A percentile compares a stretch with the other conserved stretches of the same genome.
These are phyloP conservation scores for Debaryomyces robertsiae DNA, from an alignment of 1,139 yeast genomes.

Conservation along the genomic window DNA sequence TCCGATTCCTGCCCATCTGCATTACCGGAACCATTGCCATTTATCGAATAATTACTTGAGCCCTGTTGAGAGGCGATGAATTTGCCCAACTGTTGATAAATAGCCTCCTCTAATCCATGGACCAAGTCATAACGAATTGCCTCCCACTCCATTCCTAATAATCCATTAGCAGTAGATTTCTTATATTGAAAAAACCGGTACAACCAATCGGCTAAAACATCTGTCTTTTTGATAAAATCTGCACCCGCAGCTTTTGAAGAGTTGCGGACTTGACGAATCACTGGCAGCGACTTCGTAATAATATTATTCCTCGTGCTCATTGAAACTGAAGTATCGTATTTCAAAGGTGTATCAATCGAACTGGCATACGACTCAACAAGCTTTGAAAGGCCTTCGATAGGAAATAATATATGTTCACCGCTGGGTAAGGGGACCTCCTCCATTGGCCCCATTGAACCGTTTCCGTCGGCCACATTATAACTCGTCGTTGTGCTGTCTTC, in stretches of 20 bases:
- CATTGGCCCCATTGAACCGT: not conserved
- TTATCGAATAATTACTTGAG: constrained; percentile 9
- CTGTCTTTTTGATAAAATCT: constrained; percentile 31
- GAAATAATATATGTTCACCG: constrained; percentile 22
- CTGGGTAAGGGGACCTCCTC: constrained; percentile 5
- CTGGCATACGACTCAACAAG: constrained; percentile 16
- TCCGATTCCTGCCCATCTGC: constrained; percentile 10
- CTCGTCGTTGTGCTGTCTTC: not conserved
- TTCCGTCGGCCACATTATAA: not conserved
- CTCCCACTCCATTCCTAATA: constrained; percentile 51
- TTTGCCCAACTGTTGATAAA: constrained; percentile 40
- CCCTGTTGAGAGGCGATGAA: constrained; percentile 4
- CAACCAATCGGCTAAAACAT: constrained; percentile 36
- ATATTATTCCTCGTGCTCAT: constrained; percentile 24
- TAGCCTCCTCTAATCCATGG: constrained; percentile 39
- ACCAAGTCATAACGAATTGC: constrained; percentile 44
- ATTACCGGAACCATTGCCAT: constrained; percentile 12
- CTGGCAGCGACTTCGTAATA: constrained; percentile 30
- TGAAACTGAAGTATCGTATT: constrained; percentile 21
- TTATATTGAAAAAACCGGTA: constrained; percentile 43
- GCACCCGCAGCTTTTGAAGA: constrained; percentile 34
- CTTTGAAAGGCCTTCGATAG: constrained; percentile 23
- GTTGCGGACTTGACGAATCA: constrained; percentile 33
- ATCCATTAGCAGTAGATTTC: constrained; percentile 40
- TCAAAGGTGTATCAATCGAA: constrained; percentile 11